Base-by-base conservation (phyloP, 441 rosid species). In the Iberis amara region DNA sequence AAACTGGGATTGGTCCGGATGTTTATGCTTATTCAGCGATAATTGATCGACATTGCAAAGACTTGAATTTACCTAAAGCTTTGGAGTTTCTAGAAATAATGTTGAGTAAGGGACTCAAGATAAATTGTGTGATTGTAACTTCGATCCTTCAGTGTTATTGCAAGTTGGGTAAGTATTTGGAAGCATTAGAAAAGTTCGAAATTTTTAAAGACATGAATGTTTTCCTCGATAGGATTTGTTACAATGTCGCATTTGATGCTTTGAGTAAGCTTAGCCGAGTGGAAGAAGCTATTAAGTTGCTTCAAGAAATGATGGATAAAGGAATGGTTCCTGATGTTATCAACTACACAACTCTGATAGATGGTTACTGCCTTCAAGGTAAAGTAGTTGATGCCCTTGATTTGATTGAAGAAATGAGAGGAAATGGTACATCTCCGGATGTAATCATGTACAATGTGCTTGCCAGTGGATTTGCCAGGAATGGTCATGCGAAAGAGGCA, bases 271-370 rank as follows among this genome's bases (percentile, higher is more conserved):
- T 69, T 13, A 82, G 76, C 7, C 73, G 76, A 69, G 55, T 85
- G 56, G 79, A 86, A 63, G 85, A 76, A 52, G 92, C 82, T 44
- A 7, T 40, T 8, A 37, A 44, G 55, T 56, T 84, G 63, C 57
- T 86, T 9, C 37, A 57, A 59, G 86, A 86, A 62, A 86, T 90
- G 96, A 77, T 43, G 67, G 32, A 36, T 27, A 79, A 70, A 69
- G 42, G 65, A 21, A 61, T 85, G 61, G 68, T 30, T 57, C 74
- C 70, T 27, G 92, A 90, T 72, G 37, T 73, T 27, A 35, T 76
- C 55, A 76, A 81, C 78, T 82, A 82, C 60, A 85, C 83, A 24
- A 86, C 89, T 59, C 46, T 90, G 54, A 72, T 90, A 12, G 49
- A 31, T 64, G 96, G 96, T 27, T 82, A 70, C 55, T 90, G 76